Evolutionary conservation across 768 basidiomycete genomes (phyloP).

Genomic region (Auricularia sp.): DNA sequence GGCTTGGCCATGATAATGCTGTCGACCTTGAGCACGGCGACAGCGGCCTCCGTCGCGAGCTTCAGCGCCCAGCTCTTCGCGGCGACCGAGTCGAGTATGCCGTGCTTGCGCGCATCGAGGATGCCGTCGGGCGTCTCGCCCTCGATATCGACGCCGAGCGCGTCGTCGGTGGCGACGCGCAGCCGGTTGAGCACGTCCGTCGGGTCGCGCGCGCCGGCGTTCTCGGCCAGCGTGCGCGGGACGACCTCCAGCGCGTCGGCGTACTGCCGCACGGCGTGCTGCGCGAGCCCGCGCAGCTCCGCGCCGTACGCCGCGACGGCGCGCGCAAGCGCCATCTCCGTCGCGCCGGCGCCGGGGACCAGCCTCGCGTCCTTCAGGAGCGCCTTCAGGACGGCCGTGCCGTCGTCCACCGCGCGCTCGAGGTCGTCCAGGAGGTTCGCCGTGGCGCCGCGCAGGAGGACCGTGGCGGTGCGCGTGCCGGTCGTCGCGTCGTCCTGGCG

Average conservation of each 20-base stretch:
- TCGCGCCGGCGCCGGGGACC: slow-evolving; percentile 90
- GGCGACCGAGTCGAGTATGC: slow-evolving; percentile 79
- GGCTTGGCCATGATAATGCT: slow-evolving; percentile 96
- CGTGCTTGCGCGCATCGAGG: slow-evolving; percentile 45
- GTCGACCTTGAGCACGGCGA: slow-evolving; percentile 87
- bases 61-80: slow-evolving; percentile 86
- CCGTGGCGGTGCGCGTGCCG: slow-evolving; percentile 73
- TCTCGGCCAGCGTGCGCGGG: slow-evolving; percentile 88
- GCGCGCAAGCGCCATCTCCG: slow-evolving; percentile 82
- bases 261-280: slow-evolving; percentile 89
- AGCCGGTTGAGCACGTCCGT: slow-evolving; percentile 84
- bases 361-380: slow-evolving; percentile 82
- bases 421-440: slow-evolving; percentile 91
- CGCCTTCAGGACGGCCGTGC: slow-evolving; percentile 90
- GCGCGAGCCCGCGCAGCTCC: slow-evolving; percentile 80
- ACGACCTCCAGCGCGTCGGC: slow-evolving; percentile 86
- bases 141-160: slow-evolving; percentile 86
- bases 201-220: slow-evolving; percentile 85
- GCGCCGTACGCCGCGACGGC: slow-evolving; percentile 80
- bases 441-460: slow-evolving; percentile 92
- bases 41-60: slow-evolving; percentile 86
- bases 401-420: slow-evolving; percentile 93
- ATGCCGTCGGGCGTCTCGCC: slow-evolving; percentile 62
- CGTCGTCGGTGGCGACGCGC: slow-evolving; percentile 83
- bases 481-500: slow-evolving; percentile 52